Percentiles rank a stretch among this genome's conserved stretches.
phyloP scores from a whole-genome alignment of 768 basidiomycete species.

The Ramaria sp. region DNA sequence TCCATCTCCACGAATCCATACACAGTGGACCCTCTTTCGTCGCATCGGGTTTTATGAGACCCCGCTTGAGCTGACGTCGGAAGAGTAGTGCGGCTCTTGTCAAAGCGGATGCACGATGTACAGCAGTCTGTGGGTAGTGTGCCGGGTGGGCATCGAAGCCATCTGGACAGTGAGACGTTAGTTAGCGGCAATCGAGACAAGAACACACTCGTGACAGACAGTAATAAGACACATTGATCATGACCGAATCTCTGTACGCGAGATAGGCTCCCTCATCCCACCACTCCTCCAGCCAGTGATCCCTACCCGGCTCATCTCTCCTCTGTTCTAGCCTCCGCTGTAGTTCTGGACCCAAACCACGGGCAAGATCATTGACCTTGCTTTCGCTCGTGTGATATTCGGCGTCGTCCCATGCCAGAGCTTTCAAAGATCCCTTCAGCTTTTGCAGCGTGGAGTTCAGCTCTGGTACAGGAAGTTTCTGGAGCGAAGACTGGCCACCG shows the following conservation, averaged over 20 bases:
- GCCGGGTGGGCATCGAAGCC: constrained; percentile 62
- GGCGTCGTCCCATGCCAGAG: constrained; percentile 54
- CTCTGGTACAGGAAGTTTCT: constrained; percentile 65
- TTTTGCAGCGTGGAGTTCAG: constrained; percentile 54
- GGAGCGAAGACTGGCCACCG: constrained; percentile 50
- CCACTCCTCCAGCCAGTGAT: constrained; percentile 89
- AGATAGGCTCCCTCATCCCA: constrained; percentile 86
- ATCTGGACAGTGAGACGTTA: constrained; percentile 31
- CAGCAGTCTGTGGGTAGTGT: constrained; percentile 46
- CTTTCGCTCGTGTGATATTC: constrained; percentile 44
- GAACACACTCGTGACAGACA: background rate
- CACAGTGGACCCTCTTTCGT: constrained; percentile 64
- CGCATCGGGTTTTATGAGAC: constrained; percentile 51
- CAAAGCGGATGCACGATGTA: constrained; percentile 60
- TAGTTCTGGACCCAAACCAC: constrained; percentile 32
- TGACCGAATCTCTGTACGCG: constrained; percentile 64
- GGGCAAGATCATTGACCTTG: constrained; percentile 61
- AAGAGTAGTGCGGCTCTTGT: constrained; percentile 67
- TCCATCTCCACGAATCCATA: constrained; percentile 89
- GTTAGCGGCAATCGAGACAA: background rate
- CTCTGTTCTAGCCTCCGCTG: constrained; percentile 54
- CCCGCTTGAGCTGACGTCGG: constrained; percentile 56
- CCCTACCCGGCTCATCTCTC: constrained; percentile 32
- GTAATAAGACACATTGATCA: constrained; percentile 7
- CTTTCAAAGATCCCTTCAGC: constrained; percentile 60